Evolutionary conservation across 2,329 filamentous ascomycete genomes (phyloP), one percentile per base, ranked within the genome.

Genomic region (Elsinoe batatas): DNA sequence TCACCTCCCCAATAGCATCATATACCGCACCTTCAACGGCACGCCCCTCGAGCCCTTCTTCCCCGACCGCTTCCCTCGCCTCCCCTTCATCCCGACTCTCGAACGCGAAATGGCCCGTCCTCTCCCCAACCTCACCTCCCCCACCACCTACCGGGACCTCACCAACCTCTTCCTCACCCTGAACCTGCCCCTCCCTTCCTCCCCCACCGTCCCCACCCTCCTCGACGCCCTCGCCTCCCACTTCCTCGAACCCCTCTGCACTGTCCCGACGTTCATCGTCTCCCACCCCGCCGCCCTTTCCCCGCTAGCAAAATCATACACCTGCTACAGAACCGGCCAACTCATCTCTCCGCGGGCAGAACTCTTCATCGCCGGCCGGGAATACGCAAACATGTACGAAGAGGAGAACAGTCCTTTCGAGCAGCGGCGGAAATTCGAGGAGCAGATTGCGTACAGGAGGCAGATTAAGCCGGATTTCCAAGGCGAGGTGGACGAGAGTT

Each of bases 301-400:
- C 0, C 93, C 93, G 0, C 80, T 98, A 6, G 83, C 91, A 20
- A 97, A 97, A 74, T 90, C 87, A 53, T 95, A 88, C 71, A 64
- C 77, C 17, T 88, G 90, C 67, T 79, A 82, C 0, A 69, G 66
- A 7, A 75, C 84, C 0, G 76, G 78, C 12, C 91, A 96, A 67
- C 59, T 54, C 33, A 59, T 71, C 54, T 64, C 68, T 26, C 66
- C 67, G 10, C 67, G 68, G 30, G 67, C 66, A 10, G 68, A 71
- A 44, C 66, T 71, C 43, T 70, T 69, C 62, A 67, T 69, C 53
- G 71, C 81, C 50, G 83, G 85, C 38, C 81, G 82, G 55, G 93
- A 98, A 67, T 78, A 95, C 32, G 88, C 91, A 58, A 98, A 98
- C 70, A 94, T 91, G 75, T 98, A 98, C 69, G 93, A 98, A 69